Percentiles rank a stretch among this genome's conserved stretches.
Evolutionary conservation across 306 rosid genomes (phyloP).

Genomic region (Dryas octopetala): DNA sequence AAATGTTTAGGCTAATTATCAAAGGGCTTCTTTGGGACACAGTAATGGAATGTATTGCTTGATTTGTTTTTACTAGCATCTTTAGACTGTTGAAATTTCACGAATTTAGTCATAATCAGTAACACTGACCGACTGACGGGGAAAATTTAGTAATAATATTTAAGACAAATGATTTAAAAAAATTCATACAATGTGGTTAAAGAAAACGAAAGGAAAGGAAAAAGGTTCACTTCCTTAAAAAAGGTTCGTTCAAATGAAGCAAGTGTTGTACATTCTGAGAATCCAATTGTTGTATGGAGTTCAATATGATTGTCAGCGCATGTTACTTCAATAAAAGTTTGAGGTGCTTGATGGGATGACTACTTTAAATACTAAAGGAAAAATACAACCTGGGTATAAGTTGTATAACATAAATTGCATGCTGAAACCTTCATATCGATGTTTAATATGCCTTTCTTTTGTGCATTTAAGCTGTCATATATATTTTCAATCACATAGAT

Average conservation of each 20-base stretch:
- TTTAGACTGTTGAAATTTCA: neutral
- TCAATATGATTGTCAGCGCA: neutral
- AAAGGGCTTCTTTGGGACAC: too few species aligned
- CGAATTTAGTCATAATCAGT: neutral
- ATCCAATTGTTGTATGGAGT: neutral
- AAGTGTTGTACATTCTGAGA: neutral
- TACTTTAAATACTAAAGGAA: neutral
- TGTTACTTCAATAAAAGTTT: neutral
- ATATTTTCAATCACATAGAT: too few species aligned
- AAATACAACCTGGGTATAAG: neutral
- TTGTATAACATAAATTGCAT: neutral
- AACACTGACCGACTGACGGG: neutral
- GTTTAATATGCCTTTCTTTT: too few species aligned
- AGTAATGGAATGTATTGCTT: too few species aligned
- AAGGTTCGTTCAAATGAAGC: neutral
- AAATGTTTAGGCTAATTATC: too few species aligned
- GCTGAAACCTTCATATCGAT: too few species aligned
- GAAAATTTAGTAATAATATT: neutral
- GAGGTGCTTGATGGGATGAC: too few species aligned
- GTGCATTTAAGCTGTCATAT: too few species aligned
- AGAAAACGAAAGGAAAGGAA: neutral
- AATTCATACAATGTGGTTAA: neutral
- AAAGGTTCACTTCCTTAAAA: neutral
- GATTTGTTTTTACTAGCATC: neutral
- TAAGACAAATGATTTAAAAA: neutral